Evolutionary conservation across 345 rosid genomes (phyloP), one percentile per base, ranked within the genome.

Genomic region (Populus nigra): DNA sequence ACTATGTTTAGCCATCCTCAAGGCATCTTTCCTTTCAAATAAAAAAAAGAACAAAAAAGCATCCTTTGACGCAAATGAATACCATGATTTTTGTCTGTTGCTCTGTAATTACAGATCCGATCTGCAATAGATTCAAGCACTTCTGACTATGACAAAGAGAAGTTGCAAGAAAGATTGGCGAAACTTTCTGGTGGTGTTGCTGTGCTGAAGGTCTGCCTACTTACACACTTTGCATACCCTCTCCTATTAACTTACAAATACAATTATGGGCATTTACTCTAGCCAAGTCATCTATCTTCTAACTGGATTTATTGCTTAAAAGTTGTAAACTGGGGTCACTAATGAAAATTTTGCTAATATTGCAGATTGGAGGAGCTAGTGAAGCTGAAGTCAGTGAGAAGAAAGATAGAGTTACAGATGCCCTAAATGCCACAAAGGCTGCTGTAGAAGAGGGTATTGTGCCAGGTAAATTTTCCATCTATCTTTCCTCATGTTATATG

Each of bases 391-490:
- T 96, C 73, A 65, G 90, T 70, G 97, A 96, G 85, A 96, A 89
- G 89, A 94, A 94, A 83, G 99, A 94, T 72, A 88, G 99, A 83
- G 98, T 96, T 66, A 96, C 92, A 0, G 95, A 96, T 88, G 99
- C 99, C 33, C 84, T 96, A 73, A 96, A 96, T 87, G 98, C 98
- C 41, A 94, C 99, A 8, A 94, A 94, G 83, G 99, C 99, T 78
- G 99, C 99, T 25, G 97, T 96, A 35, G 99, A 96, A 82, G 99
- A 94, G 91, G 99, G 98, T 75, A 96, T 96, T 76, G 97, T 96
- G 55, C 89, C 98, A 75, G 99, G 99, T 93, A 85, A 74, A 15
- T 49, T 59, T 47, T 59, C 47, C 11, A 12, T 57, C 66, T 10
- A 3, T 45, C 25, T 31, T 61, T 68, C 38, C 12, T 39, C 1